Conservation (phyloP, 768 basidiomycete species). For the Tremella mesenterica region DNA sequence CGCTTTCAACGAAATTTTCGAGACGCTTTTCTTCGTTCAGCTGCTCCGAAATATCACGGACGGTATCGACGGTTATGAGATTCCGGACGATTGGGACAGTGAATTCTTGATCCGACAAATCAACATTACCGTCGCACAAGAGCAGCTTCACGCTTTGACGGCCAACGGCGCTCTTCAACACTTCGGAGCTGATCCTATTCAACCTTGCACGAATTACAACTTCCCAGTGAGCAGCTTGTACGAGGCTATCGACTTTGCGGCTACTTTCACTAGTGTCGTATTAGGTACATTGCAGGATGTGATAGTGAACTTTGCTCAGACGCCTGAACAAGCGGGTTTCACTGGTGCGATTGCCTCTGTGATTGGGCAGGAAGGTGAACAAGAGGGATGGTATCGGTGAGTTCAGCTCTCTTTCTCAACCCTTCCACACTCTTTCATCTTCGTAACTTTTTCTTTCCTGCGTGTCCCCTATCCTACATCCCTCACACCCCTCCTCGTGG, state of each 20-base stretch:
- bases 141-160: slow-evolving; percentile 3
- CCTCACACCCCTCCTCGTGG: no score
- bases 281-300: slow-evolving; percentile 9
- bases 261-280: slow-evolving; percentile 7
- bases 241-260: not conserved
- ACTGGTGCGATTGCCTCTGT: slow-evolving; percentile 1
- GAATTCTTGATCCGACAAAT: not conserved
- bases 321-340: not conserved
- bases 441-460: no score
- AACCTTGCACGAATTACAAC: slow-evolving; percentile 7
- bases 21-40: slow-evolving; percentile 5
- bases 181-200: slow-evolving; percentile 1
- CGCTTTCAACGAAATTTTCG: slow-evolving; percentile 8
- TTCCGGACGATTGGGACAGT: not conserved
- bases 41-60: slow-evolving; percentile 3
- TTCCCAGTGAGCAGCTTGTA: slow-evolving; percentile 4
- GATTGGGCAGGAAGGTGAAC: slow-evolving; percentile 9
- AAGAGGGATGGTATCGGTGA: slow-evolving; percentile 5
- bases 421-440: not conserved
- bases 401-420: not conserved
- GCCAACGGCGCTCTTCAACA: not conserved
- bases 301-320: not conserved
- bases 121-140: slow-evolving; percentile 1
- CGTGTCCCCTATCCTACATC: no score
- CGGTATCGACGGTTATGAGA: slow-evolving; percentile 5